Evolutionary conservation across 75 land plant species (phyloP).

Genomic region (Pseudotsuga menziesii): DNA sequence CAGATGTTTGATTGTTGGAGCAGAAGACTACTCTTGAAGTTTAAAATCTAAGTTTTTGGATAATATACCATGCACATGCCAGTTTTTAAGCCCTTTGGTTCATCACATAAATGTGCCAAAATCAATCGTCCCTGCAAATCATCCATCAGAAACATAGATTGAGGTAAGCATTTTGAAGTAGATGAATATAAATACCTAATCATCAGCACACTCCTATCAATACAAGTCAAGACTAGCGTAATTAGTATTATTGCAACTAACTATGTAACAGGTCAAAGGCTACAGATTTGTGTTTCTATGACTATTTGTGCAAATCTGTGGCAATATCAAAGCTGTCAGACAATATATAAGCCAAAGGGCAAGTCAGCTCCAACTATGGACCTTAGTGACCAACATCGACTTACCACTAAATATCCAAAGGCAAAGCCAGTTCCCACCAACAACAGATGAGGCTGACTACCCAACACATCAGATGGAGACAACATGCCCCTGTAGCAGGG

Average conservation of each 20-base stretch:
- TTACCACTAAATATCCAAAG: slow-evolving; percentile 96
- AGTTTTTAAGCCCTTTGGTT: slow-evolving; percentile 99
- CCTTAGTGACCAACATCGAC: slow-evolving; percentile 14
- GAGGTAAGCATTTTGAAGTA: neutral
- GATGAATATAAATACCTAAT: too few relatives aligned
- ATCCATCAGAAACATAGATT: neutral
- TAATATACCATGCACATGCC: slow-evolving; percentile 92
- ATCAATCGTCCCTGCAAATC: slow-evolving; percentile 84
- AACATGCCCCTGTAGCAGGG: slow-evolving; percentile 65
- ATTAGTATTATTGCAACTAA: neutral
- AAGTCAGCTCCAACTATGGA: neutral
- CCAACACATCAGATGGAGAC: slow-evolving; percentile 83
- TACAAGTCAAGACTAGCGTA: neutral
- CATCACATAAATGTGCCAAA: slow-evolving; percentile 95
- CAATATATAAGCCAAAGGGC: neutral
- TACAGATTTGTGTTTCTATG: neutral
- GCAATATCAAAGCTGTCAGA: neutral
- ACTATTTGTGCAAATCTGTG: neutral
- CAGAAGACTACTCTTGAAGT: neutral
- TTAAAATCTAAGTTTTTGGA: neutral
- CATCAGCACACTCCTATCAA: neutral
- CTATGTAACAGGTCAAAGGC: neutral
- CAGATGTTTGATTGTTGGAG: too few relatives aligned
- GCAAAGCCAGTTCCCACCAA: slow-evolving; percentile 92
- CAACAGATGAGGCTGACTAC: slow-evolving; percentile 77